Evolutionary conservation across 371 early-diverging fungal genomes (phyloP).

Genomic region (Rhizomucor pusillus): DNA sequence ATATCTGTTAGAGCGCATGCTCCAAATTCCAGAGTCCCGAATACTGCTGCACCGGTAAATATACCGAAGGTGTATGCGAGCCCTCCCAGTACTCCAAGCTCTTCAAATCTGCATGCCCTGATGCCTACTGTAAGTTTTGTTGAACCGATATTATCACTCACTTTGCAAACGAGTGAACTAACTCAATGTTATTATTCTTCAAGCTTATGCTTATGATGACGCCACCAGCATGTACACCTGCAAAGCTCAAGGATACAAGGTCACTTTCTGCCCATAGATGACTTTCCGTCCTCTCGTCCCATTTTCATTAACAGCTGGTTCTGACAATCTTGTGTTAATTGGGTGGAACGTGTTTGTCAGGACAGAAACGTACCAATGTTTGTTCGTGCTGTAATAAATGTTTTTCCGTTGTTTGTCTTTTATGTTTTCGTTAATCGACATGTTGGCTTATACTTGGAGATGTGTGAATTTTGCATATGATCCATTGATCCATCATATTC

Average conservation of each 20-base stretch:
- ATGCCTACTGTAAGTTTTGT: conserved; percentile 28
- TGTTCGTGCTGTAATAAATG: no score
- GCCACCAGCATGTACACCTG: conserved; percentile 41
- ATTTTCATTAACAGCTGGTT: no score
- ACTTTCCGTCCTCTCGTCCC: background rate
- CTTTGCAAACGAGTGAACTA: background rate
- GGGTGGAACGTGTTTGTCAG: no score
- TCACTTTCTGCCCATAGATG: conserved; percentile 42
- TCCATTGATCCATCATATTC: no score
- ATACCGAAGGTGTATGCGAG: conserved; percentile 19
- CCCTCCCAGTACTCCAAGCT: conserved; percentile 24
- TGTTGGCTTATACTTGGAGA: no score
- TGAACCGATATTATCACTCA: background rate
- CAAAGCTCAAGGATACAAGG: conserved; percentile 30
- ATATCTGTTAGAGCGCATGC: conserved; percentile 24
- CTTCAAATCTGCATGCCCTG: conserved; percentile 31
- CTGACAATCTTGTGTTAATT: no score
- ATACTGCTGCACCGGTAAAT: conserved; percentile 34
- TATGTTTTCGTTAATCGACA: no score
- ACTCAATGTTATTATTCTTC: conserved; percentile 8
- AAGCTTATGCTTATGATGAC: conserved; percentile 50
- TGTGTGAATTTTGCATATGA: no score
- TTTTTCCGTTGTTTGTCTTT: no score
- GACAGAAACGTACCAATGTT: no score
- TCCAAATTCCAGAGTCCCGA: conserved; percentile 23